These are phyloP conservation scores for Tritrichomonas foetus DNA, from an alignment of 208 protist genomes.

Conservation along the genomic window DNA sequence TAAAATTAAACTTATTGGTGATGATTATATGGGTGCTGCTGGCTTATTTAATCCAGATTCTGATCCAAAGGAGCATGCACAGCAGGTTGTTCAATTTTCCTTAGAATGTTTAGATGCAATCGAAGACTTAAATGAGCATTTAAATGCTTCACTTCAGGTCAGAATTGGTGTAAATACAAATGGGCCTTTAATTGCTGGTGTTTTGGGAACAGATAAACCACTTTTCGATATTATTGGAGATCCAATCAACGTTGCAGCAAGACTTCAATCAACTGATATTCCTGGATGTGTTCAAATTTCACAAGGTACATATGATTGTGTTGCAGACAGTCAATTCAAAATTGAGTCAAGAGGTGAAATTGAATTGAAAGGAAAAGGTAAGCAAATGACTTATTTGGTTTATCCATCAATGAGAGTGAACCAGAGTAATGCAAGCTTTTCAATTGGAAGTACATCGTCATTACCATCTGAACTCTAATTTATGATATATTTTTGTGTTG, in stretches of 20 bases:
- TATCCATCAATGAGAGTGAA: no score
- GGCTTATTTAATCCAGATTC: background rate
- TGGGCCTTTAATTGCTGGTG: background rate
- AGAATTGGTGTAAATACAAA: background rate
- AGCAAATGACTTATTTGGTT: background rate
- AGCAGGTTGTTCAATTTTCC: background rate
- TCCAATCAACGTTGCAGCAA: background rate
- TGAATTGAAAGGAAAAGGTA: slow-evolving; percentile 11
- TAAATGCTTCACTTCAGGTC: background rate
- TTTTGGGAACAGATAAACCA: slow-evolving; percentile 13
- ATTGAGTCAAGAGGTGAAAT: background rate
- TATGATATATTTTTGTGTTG: no score
- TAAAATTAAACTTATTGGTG: slow-evolving; percentile 23
- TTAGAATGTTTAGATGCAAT: background rate
- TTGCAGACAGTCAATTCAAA: background rate
- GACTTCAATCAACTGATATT: background rate
- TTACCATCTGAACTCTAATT: no score
- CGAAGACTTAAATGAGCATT: background rate
- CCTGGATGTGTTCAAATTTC: background rate
- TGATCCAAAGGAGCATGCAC: background rate
- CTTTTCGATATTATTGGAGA: slow-evolving; percentile 34
- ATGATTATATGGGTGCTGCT: slow-evolving; percentile 32
- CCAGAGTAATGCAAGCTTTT: no score
- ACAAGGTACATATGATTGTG: background rate
- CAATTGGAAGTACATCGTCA: no score